These are phyloP conservation scores for Amanita jacksonii DNA, from an alignment of 768 basidiomycete species.

Conservation along the genomic window DNA sequence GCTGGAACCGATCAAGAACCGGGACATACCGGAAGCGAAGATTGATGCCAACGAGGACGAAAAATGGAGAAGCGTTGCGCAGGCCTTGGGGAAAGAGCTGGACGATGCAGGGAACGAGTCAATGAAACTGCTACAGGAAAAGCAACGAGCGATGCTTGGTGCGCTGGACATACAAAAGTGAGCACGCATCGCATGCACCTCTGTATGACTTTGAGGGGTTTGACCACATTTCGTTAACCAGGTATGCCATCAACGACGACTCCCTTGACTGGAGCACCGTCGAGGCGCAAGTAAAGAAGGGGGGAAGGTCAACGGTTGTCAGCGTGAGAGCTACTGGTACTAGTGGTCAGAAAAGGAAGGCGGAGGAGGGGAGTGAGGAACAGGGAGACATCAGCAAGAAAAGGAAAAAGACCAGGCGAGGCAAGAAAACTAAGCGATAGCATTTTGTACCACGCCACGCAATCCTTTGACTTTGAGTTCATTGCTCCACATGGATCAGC, in stretches of 20 bases:
- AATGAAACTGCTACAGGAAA: conserved; percentile 54
- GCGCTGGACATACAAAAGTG: conserved; percentile 83
- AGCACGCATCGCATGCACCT: conserved; percentile 24
- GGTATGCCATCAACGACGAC: conserved; percentile 67
- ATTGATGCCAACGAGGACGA: no score
- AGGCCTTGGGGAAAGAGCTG: conserved; percentile 54
- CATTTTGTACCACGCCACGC: no score
- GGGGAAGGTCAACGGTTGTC: conserved; percentile 57
- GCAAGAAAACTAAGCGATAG: conserved; percentile 39
- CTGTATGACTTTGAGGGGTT: conserved; percentile 12
- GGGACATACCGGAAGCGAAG: conserved; percentile 7
- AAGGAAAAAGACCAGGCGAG: conserved; percentile 37
- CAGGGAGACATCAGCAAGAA: conserved; percentile 29
- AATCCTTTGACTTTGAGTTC: no score
- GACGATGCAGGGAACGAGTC: conserved; percentile 71
- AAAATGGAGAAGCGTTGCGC: conserved; percentile 35
- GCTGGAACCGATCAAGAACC: conserved; percentile 5
- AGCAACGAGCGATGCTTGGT: conserved; percentile 83
- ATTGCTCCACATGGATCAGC: no score
- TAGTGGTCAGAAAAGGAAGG: conserved; percentile 52
- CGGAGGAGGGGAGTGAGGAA: conserved; percentile 23
- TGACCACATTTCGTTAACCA: conserved; percentile 19
- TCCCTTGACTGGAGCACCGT: conserved; percentile 68
- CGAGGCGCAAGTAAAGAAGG: conserved; percentile 57
- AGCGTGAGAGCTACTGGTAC: conserved; percentile 51